Base-by-base conservation (phyloP, 2,329 filamentous ascomycete species). In the Fusarium duplospermum region DNA sequence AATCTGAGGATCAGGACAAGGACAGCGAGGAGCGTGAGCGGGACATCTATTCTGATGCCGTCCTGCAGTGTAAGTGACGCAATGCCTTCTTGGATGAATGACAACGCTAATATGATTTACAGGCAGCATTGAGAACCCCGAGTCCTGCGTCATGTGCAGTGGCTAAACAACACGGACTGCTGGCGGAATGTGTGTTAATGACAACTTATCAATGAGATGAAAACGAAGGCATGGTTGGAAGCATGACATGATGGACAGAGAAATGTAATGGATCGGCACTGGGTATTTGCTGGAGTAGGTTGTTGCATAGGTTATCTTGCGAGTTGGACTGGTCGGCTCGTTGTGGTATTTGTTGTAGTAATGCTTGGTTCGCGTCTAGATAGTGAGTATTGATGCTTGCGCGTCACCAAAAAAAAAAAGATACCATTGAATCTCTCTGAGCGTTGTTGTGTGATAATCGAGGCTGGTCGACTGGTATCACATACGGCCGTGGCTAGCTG, bases 111-210 rank as follows among this genome's bases (percentile, higher is more conserved):
- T 81, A 77, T 78, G 14, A 10, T 29, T 62, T 50, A 78, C 69
- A 93, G 91, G 91, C 88, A 98, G 95, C 86, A 98, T 99, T 83
- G 95, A 98, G 82, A 98, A 98, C 87, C 94, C 93, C 77, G 96
- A 99, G 83, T 89, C 93, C 57, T 99, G 96, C 83, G 83, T 98
- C 75, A 98, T 99, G 96, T 99, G 96, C 91, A 97, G 94, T 85
- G 96, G 95, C 87, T 98, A 89, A 83, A 79, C 22, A 56, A 29
- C 10, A 58, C 27, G 16, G 22, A 27, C 64, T 62, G 62, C 54
- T 29, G 29, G 40, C 66, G 59, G 61, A 65, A 64, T 64, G 69
- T 79, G 71, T 78, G 76, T 69, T 79, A 65, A 81, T 75, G 79
- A 82, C 67, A 54, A 73, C 33, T 35, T 35, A 35, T 70, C 76